Evolutionary conservation across 768 basidiomycete genomes (phyloP).

Genomic region (Macrolepiota dolichaula): DNA sequence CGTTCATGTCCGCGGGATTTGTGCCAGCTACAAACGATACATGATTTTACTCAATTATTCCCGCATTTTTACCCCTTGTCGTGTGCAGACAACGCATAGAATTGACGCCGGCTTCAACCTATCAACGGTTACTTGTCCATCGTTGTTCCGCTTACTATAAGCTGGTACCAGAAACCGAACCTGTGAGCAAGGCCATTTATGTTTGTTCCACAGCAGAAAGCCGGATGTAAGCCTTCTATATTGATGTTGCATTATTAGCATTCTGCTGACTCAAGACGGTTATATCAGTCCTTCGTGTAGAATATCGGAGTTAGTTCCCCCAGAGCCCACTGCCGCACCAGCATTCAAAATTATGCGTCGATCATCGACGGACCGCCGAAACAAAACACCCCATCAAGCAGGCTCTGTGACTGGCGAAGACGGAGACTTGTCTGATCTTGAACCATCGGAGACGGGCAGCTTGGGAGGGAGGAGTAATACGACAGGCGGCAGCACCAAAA

Average conservation of each 20-base stretch:
- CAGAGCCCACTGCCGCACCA: constrained; percentile 66
- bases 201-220: constrained; percentile 61
- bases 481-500: constrained; percentile 59
- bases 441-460: constrained; percentile 80
- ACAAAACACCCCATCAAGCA: constrained; percentile 63
- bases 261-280: constrained; percentile 15
- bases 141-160: constrained; percentile 82
- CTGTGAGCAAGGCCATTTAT: constrained; percentile 56
- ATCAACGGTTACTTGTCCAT: constrained; percentile 83
- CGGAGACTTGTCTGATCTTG: constrained; percentile 71
- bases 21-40: background rate
- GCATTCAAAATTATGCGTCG: constrained; percentile 89
- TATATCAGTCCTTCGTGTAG: constrained; percentile 60
- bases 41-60: constrained; percentile 9
- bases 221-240: constrained; percentile 57
- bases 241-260: constrained; percentile 10
- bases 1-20: constrained; percentile 11
- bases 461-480: constrained; percentile 65
- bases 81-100: constrained; percentile 58
- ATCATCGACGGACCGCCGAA: constrained; percentile 47
- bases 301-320: constrained; percentile 74
- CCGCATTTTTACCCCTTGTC: background rate
- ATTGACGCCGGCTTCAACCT: constrained; percentile 67
- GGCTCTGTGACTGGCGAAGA: constrained; percentile 76
- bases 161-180: constrained; percentile 68